phyloP scores from a whole-genome alignment of 345 rosid species.

The Camelina sativa region DNA sequence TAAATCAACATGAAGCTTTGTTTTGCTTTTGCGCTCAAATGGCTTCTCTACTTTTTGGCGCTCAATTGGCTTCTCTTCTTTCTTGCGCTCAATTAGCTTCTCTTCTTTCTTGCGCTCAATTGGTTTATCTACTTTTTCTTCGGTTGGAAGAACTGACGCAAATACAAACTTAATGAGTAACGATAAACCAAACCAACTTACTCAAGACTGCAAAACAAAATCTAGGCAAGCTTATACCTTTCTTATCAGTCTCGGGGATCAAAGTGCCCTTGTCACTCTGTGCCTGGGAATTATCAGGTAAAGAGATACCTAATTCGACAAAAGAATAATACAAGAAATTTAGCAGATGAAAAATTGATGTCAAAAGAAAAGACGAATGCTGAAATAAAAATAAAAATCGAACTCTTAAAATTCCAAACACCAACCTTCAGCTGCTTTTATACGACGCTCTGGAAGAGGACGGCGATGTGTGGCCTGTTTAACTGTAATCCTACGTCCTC shows the following conservation, averaged over 20 bases:
- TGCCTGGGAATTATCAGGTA: constrained; percentile 48
- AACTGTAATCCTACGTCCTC: constrained; percentile 78
- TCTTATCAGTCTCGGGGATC: constrained; percentile 46
- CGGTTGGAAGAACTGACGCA: constrained; percentile 42
- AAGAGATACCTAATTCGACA: constrained; percentile 30
- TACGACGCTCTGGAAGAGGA: constrained; percentile 70
- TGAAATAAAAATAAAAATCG: not conserved
- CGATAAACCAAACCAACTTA: constrained; percentile 26
- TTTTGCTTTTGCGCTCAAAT: constrained; percentile 54
- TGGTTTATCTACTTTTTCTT: constrained; percentile 49
- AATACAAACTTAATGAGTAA: constrained; percentile 9
- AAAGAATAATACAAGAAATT: not conserved
- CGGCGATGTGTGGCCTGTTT: constrained; percentile 87
- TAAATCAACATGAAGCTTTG: constrained; percentile 52
- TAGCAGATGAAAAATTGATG: not conserved
- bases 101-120: constrained; percentile 45
- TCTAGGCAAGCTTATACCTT: constrained; percentile 39
- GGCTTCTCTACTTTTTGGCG: constrained; percentile 60
- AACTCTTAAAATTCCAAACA: constrained; percentile 21
- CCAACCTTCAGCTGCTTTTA: constrained; percentile 64
- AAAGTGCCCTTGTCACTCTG: constrained; percentile 40
- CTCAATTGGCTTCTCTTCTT: constrained; percentile 53
- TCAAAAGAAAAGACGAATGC: not conserved
- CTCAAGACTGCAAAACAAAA: constrained; percentile 39
- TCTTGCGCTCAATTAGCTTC: not conserved